Evolutionary conservation across 768 basidiomycete species (phyloP).

Genomic region (Russula brevipes): DNA sequence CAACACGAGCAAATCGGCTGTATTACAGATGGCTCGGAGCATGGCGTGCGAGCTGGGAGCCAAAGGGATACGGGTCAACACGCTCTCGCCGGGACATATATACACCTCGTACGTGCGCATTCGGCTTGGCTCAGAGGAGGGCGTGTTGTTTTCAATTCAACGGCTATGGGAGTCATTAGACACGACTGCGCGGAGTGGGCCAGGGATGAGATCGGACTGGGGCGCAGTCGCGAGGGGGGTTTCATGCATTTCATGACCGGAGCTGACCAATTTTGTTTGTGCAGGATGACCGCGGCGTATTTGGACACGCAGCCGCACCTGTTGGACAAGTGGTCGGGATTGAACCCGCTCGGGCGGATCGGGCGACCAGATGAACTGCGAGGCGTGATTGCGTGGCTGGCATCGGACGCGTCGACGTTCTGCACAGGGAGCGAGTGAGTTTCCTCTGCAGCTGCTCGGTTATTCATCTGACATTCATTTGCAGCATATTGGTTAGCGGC

Average conservation of each 20-base stretch:
- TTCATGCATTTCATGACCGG: background rate
- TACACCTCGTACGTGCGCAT: conserved; percentile 42
- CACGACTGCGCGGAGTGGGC: conserved; percentile 5
- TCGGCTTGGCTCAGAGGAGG: background rate
- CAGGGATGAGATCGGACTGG: background rate
- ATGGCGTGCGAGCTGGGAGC: conserved; percentile 76
- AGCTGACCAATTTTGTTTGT: conserved; percentile 5
- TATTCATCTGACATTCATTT: background rate
- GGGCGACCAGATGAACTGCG: conserved; percentile 69
- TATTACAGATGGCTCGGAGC: conserved; percentile 74
- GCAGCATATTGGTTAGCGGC: conserved; percentile 55
- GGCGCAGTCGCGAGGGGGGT: conserved; percentile 6
- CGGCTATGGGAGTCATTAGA: background rate
- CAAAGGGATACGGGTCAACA: conserved; percentile 65
- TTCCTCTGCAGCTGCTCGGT: background rate
- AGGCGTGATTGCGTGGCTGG: conserved; percentile 66
- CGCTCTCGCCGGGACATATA: conserved; percentile 71
- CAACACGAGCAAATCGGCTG: conserved; percentile 72
- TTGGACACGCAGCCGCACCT: conserved; percentile 61
- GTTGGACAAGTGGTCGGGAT: conserved; percentile 57
- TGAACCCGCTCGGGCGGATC: conserved; percentile 67
- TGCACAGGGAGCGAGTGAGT: conserved; percentile 79
- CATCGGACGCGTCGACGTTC: conserved; percentile 70
- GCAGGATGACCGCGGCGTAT: conserved; percentile 70
- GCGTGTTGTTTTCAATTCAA: too few species aligned